phyloP scores from a whole-genome alignment of 1,284 basidiomycete genomes.

The Schizophyllum amplum region DNA sequence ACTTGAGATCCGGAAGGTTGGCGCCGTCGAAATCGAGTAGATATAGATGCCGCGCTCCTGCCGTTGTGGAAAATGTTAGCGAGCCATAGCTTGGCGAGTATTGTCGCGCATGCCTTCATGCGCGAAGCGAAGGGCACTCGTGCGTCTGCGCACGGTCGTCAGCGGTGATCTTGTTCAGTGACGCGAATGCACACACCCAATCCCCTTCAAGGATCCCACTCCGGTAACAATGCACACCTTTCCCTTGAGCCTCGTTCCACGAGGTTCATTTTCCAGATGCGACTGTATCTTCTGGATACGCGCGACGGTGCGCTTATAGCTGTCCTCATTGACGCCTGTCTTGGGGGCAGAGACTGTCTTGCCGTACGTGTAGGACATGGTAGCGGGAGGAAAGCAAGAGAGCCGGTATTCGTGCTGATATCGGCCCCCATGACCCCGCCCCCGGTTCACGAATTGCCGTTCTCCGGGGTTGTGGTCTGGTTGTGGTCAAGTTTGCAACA shows the following conservation, averaged over 20 bases:
- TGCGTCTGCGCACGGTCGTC: slow-evolving; percentile 44
- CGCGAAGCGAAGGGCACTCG: slow-evolving; percentile 68
- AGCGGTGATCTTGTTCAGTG: slow-evolving; percentile 5
- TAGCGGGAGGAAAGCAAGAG: not conserved
- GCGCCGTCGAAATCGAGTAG: slow-evolving; percentile 70
- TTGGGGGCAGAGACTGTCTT: slow-evolving; percentile 4
- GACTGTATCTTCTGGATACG: slow-evolving; percentile 65
- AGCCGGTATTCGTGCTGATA: not conserved
- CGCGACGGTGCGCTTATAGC: slow-evolving; percentile 47
- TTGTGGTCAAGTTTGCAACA: too few relatives aligned
- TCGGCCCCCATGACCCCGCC: not conserved
- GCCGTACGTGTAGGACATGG: slow-evolving; percentile 13
- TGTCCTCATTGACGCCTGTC: slow-evolving; percentile 31
- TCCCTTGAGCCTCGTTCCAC: slow-evolving; percentile 53
- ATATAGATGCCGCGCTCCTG: slow-evolving; percentile 82
- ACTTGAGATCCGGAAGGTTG: slow-evolving; percentile 67
- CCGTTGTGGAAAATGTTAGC: slow-evolving; percentile 3
- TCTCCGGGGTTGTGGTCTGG: not conserved
- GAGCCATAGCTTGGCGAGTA: slow-evolving; percentile 5
- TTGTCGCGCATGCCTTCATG: slow-evolving; percentile 56
- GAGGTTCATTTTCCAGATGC: slow-evolving; percentile 54
- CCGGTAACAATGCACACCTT: slow-evolving; percentile 93
- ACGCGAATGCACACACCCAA: slow-evolving; percentile 49
- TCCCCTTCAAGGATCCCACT: slow-evolving; percentile 75
- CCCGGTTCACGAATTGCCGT: not conserved